A percentile compares a stretch with the other conserved stretches of the same genome.
These are phyloP conservation scores for Cryptosporidium ryanae DNA, from an alignment of 169 alveolate species.

Conservation along the genomic window DNA sequence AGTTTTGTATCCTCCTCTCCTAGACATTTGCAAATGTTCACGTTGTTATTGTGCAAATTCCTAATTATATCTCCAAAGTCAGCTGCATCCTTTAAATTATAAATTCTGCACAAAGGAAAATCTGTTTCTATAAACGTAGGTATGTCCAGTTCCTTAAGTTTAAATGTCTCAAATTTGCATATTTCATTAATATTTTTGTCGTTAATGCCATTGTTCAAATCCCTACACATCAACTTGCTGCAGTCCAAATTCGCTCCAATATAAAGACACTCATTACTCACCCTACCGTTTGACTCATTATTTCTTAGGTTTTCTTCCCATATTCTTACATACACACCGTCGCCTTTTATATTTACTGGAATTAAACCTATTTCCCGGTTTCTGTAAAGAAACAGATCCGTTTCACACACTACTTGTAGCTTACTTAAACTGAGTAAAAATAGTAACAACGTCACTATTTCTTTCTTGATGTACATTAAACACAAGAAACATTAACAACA, in stretches of 20 bases:
- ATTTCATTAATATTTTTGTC: not conserved
- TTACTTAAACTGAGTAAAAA: too few species aligned
- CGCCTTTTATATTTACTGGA: slow-evolving; percentile 27
- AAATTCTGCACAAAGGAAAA: slow-evolving; percentile 17
- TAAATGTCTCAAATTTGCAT: slow-evolving; percentile 1
- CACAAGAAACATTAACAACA: too few species aligned
- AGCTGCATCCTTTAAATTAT: not conserved
- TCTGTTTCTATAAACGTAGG: slow-evolving; percentile 54
- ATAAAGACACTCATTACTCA: slow-evolving; percentile 9
- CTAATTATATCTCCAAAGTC: not conserved
- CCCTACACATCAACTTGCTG: slow-evolving; percentile 1
- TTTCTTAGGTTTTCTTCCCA: slow-evolving; percentile 26
- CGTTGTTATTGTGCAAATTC: not conserved
- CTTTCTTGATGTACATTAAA: too few species aligned
- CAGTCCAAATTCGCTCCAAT: slow-evolving; percentile 32
- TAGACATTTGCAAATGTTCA: slow-evolving; percentile 11
- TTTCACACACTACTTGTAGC: not conserved
- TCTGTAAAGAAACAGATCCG: slow-evolving; percentile 14
- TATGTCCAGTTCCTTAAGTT: not conserved
- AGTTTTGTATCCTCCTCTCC: not conserved
- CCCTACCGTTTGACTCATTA: not conserved
- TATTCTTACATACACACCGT: slow-evolving; percentile 2
- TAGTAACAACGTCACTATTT: too few species aligned
- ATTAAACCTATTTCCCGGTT: slow-evolving; percentile 42
- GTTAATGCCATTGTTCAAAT: not conserved